Base-by-base conservation (phyloP, 441 rosid species). In the Mallotus japonicus region DNA sequence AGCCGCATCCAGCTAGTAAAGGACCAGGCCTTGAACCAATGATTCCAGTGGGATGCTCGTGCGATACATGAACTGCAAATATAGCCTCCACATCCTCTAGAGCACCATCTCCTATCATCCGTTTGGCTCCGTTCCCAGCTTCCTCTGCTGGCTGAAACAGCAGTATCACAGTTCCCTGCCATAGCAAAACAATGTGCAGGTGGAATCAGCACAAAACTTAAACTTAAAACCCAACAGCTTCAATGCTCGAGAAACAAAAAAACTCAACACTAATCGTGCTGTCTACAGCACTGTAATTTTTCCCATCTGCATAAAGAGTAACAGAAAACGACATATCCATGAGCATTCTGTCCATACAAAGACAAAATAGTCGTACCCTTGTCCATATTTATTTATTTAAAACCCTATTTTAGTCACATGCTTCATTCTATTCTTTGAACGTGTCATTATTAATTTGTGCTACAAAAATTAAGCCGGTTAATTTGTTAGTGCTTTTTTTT, bases 121-220 rank as follows among this genome's bases (percentile, higher is more conserved):
- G 65, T 65, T 90, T 94, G 9, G 97, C 98, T 17, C 98, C 98
- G 42, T 91, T 91, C 19, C 98, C 98, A 14, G 96, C 98, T 87
- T 93, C 98, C 83, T 93, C 98, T 5, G 98, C 97, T 3, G 98
- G 97, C 72, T 93, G 98, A 70, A 93, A 93, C 15, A 93, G 51
- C 58, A 93, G 60, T 49, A 93, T 67, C 17, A 92, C 95, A 0
- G 98, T 93, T 72, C 98, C 97, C 98, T 91, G 65, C 22, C 13
- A 79, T 53, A 50, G 19, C 60, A 65, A 67, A 62, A 14, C 6
- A 6, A 34, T 62, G 5, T 50, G 58, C 34, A 9, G 49, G 49
- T 44, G 9, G 49, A 8, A 50, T 61, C 14, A 16, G 47, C 20
- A 14, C 15, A 37, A 37, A 37, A 4, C 5, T 50, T 50, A 9